Evolutionary conservation across 208 protist species (phyloP).

Genomic region (Zelonia costaricensis): DNA sequence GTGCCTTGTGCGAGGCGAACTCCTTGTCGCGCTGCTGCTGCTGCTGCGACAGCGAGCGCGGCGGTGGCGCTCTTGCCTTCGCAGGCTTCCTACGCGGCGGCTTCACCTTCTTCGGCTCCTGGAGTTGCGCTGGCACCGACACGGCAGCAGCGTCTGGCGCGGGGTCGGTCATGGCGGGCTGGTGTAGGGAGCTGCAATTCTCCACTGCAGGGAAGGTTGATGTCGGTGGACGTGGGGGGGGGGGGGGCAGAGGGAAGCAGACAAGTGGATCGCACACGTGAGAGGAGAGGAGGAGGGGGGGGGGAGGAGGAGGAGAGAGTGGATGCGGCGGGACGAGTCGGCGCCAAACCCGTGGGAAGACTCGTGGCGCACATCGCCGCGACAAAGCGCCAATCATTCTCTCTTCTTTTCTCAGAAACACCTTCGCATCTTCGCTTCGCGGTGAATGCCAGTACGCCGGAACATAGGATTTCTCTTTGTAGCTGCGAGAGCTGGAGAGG

Average conservation of each 20-base stretch:
- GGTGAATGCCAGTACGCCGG: too few relatives aligned
- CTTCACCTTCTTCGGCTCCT: slow-evolving; percentile 19
- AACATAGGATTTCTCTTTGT: too few relatives aligned
- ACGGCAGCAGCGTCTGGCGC: not conserved
- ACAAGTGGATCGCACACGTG: not conserved
- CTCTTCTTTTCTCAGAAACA: too few relatives aligned
- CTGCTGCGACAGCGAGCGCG: slow-evolving; percentile 14
- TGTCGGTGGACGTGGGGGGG: too few relatives aligned
- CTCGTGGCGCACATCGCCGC: not conserved
- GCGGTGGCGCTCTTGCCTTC: not conserved
- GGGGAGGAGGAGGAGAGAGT: not conserved
- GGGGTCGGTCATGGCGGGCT: not conserved
- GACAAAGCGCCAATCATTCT: not conserved
- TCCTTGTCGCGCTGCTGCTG: slow-evolving; percentile 60
- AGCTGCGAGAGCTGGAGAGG: too few relatives aligned
- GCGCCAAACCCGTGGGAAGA: not conserved
- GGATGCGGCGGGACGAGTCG: not conserved
- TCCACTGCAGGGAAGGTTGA: too few relatives aligned
- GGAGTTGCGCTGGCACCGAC: not conserved
- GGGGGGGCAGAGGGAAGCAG: too few relatives aligned
- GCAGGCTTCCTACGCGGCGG: slow-evolving; percentile 31
- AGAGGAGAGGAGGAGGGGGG: not conserved
- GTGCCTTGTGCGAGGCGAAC: slow-evolving; percentile 72
- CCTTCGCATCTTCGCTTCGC: too few relatives aligned
- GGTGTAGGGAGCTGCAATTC: too few relatives aligned